phyloP scores from a whole-genome alignment of 345 rosid species.

The Mallotus nudiflorus region DNA sequence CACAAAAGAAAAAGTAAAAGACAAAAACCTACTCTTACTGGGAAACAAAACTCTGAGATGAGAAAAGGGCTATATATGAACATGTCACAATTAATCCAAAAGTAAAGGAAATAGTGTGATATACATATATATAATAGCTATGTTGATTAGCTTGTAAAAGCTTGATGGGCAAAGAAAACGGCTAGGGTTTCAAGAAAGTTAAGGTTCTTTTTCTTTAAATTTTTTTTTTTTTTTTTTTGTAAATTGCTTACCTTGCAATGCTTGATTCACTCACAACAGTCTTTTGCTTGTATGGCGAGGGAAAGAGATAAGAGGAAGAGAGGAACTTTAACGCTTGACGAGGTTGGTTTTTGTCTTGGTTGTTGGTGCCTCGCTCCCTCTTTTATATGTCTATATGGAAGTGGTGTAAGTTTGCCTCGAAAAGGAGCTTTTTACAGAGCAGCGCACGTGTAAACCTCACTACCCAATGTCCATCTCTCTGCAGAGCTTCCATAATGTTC shows the following conservation, averaged over 20 bases:
- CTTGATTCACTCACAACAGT: constrained; percentile 10
- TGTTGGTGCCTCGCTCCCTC: constrained; percentile 11
- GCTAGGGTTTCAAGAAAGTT: constrained; percentile 3
- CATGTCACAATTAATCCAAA: too few species aligned
- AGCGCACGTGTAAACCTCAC: constrained; percentile 60
- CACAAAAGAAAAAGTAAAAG: too few species aligned
- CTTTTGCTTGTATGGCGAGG: constrained; percentile 11
- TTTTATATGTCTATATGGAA: constrained; percentile 19
- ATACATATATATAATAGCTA: too few species aligned
- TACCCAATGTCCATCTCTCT: constrained; percentile 48
- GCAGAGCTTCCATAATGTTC: constrained; percentile 19
- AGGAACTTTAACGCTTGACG: constrained; percentile 10
- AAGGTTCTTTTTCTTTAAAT: too few species aligned
- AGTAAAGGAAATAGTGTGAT: too few species aligned
- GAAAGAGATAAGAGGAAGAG: constrained; percentile 17
- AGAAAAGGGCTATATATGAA: too few species aligned
- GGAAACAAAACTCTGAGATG: too few species aligned
- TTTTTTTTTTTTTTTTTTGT: not conserved
- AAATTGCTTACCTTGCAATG: constrained; percentile 22
- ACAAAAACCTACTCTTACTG: too few species aligned
- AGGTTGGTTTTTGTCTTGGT: constrained; percentile 22
- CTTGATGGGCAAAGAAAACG: too few species aligned
- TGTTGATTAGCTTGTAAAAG: too few species aligned
- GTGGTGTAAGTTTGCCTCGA: constrained; percentile 45
- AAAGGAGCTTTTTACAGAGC: constrained; percentile 55